These are phyloP conservation scores for Aspergillus sp. DNA, from an alignment of 2,329 filamentous ascomycete genomes.

Conservation along the genomic window DNA sequence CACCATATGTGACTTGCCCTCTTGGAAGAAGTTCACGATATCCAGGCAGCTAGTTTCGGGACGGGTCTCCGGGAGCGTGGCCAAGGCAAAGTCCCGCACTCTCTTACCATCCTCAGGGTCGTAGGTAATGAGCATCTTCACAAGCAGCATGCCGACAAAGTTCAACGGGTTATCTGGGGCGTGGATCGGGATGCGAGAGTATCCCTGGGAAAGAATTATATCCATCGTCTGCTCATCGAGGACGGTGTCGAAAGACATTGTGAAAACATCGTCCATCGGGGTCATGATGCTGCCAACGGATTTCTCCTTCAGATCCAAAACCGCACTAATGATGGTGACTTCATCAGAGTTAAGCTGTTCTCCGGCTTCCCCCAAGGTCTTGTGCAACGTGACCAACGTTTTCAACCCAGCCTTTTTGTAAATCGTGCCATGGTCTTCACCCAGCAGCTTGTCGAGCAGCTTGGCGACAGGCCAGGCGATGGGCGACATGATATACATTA, in stretches of 20 bases:
- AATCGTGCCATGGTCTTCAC: conserved; percentile 88
- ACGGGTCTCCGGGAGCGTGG: conserved; percentile 87
- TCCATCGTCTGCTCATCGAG: conserved; percentile 94
- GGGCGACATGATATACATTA: conserved; percentile 90
- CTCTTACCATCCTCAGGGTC: conserved; percentile 86
- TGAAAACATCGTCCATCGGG: conserved; percentile 95
- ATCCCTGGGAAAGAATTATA: conserved; percentile 82
- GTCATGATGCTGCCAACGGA: conserved; percentile 96
- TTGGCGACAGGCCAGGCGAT: conserved; percentile 94
- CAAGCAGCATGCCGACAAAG: conserved; percentile 94
- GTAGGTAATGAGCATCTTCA: conserved; percentile 98
- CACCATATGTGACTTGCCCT: conserved; percentile 98
- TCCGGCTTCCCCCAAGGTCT: conserved; percentile 73
- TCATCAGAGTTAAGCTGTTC: conserved; percentile 95
- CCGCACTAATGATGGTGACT: conserved; percentile 96
- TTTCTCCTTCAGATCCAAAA: conserved; percentile 94
- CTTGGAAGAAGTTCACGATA: conserved; percentile 99
- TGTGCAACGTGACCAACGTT: conserved; percentile 90
- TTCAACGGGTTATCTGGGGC: conserved; percentile 74
- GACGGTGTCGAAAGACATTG: conserved; percentile 89
- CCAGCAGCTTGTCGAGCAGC: conserved; percentile 84
- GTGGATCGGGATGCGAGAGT: conserved; percentile 93
- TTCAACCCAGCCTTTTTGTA: conserved; percentile 99
- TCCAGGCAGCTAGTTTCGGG: conserved; percentile 95
- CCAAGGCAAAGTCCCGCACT: conserved; percentile 84